These are phyloP conservation scores for Calvatia gigantea DNA, from an alignment of 768 basidiomycete species.

Conservation along the genomic window DNA sequence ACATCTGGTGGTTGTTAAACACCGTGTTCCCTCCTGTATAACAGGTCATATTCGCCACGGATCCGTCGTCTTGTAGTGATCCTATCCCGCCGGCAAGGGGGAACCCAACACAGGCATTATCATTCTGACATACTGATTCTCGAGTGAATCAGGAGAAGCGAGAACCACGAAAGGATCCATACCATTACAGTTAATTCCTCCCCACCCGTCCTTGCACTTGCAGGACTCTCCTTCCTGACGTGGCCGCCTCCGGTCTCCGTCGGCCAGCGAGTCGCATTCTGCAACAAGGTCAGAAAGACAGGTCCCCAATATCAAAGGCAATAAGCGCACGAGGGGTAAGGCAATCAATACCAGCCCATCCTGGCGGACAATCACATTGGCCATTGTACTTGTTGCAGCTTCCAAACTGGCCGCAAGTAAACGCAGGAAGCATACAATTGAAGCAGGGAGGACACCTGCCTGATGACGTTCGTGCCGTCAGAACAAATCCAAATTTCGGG, in stretches of 20 bases:
- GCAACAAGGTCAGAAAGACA: conserved; percentile 9
- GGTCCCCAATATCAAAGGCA: not conserved
- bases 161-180: conserved; percentile 18
- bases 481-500: not conserved
- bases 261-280: conserved; percentile 95
- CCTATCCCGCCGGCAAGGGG: conserved; percentile 43
- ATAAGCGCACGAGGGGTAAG: conserved; percentile 74
- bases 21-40: conserved; percentile 92
- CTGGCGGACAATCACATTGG: conserved; percentile 93
- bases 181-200: conserved; percentile 98
- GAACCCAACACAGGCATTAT: conserved; percentile 78
- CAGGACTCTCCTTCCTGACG: conserved; percentile 75
- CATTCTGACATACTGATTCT: conserved; percentile 74
- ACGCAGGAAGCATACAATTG: conserved; percentile 91
- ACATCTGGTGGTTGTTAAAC: conserved; percentile 96
- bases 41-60: conserved; percentile 69
- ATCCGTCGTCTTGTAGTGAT: conserved; percentile 11
- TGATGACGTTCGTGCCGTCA: conserved; percentile 18
- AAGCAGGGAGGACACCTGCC: conserved; percentile 86
- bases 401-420: conserved; percentile 91
- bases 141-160: not conserved
- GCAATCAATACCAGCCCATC: conserved; percentile 98
- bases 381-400: conserved; percentile 90
- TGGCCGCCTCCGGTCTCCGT: conserved; percentile 81
- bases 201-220: conserved; percentile 93